phyloP scores from a whole-genome alignment of 345 rosid species.

The Boechera retrofracta region DNA sequence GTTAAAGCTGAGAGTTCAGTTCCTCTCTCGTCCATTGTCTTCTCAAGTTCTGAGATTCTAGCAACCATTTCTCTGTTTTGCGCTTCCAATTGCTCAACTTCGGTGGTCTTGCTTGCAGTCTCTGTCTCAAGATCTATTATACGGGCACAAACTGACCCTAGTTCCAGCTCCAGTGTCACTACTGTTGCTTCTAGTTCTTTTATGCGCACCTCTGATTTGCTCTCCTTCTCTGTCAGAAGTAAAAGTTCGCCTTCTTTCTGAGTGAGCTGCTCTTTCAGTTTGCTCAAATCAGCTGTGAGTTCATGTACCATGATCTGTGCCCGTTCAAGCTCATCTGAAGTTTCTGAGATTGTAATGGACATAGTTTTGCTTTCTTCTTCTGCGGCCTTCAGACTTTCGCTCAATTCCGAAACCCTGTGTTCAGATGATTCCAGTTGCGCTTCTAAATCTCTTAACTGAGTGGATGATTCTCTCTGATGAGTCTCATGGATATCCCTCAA shows the following conservation, averaged over 20 bases:
- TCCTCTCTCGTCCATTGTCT: conserved; percentile 52
- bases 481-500: conserved; percentile 60
- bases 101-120: conserved; percentile 54
- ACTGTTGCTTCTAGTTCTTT: conserved; percentile 43
- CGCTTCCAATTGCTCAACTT: conserved; percentile 53
- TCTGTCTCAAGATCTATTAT: conserved; percentile 55
- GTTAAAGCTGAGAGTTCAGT: conserved; percentile 54
- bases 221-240: conserved; percentile 55
- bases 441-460: conserved; percentile 38
- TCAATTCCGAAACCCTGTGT: conserved; percentile 54
- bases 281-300: conserved; percentile 53
- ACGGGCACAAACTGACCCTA: conserved; percentile 50
- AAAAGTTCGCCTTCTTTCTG: conserved; percentile 59
- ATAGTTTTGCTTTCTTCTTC: conserved; percentile 65
- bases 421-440: conserved; percentile 58
- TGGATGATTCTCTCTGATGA: conserved; percentile 58
- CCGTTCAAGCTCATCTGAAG: conserved; percentile 58
- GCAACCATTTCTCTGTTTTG: conserved; percentile 54
- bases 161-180: conserved; percentile 56
- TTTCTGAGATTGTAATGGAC: conserved; percentile 55
- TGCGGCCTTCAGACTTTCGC: conserved; percentile 53
- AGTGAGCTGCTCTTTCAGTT: conserved; percentile 52
- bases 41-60: conserved; percentile 61
- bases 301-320: conserved; percentile 51
- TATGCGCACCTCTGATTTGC: conserved; percentile 51